A percentile compares a stretch with the other conserved stretches of the same genome.
phyloP scores from a whole-genome alignment of 2,329 filamentous ascomycete species.

The Plenodomus tracheiphilus region DNA sequence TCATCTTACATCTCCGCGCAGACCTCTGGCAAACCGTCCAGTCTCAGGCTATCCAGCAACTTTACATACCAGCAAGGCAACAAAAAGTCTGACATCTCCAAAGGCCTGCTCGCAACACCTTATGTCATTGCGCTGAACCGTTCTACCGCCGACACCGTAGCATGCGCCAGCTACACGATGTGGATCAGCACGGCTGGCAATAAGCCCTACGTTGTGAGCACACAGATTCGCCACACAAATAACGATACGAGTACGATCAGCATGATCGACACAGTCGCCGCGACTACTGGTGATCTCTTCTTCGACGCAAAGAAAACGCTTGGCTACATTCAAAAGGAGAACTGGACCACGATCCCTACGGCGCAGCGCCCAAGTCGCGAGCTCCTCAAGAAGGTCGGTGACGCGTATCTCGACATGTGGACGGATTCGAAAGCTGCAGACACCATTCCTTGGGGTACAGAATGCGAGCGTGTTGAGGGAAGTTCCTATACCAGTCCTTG shows the following conservation, averaged over 20 bases:
- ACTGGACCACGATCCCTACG: conserved; percentile 25
- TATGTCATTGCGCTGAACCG: conserved; percentile 31
- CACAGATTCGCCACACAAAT: conserved; percentile 28
- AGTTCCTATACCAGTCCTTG: conserved; percentile 29
- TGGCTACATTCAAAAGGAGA: conserved; percentile 29
- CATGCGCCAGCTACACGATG: conserved; percentile 36
- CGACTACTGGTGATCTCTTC: conserved; percentile 35
- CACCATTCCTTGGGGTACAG: conserved; percentile 33
- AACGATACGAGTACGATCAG: conserved; percentile 27
- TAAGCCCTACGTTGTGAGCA: conserved; percentile 33
- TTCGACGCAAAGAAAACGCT: conserved; percentile 34
- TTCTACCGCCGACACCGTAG: conserved; percentile 27
- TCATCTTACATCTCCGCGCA: conserved; percentile 31
- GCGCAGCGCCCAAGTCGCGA: conserved; percentile 27
- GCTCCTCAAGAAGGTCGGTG: conserved; percentile 29
- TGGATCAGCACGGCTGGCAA: conserved; percentile 26
- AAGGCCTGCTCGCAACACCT: conserved; percentile 19
- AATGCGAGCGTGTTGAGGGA: conserved; percentile 36
- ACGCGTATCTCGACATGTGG: conserved; percentile 39
- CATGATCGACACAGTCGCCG: conserved; percentile 33
- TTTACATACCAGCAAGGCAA: conserved; percentile 39
- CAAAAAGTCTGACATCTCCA: conserved; percentile 26
- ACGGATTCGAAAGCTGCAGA: conserved; percentile 33
- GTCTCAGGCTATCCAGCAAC: conserved; percentile 23
- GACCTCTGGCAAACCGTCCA: conserved; percentile 17